Evolutionary conservation across 2,329 filamentous ascomycete genomes (phyloP).

Genomic region (Hypoxylon sp.): DNA sequence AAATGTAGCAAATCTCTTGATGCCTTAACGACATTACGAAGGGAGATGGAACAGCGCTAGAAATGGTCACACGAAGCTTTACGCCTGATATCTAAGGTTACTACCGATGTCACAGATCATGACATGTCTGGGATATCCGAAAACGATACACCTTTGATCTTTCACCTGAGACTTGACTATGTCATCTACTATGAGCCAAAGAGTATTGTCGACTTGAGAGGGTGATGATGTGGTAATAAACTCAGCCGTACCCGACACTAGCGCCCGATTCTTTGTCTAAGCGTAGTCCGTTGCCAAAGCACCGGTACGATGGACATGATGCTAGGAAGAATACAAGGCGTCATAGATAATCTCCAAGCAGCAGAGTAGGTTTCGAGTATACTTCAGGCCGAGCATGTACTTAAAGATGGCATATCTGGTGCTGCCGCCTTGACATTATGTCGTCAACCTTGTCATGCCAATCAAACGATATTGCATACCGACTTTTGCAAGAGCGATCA

Average conservation of each 20-base stretch:
- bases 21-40: not conserved
- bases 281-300: too few species aligned
- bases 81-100: not conserved
- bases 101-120: too few species aligned
- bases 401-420: too few species aligned
- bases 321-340: not conserved
- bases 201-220: not conserved
- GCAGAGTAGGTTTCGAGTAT: not conserved
- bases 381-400: too few species aligned
- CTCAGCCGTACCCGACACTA: not conserved
- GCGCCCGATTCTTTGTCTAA: not conserved
- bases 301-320: not conserved
- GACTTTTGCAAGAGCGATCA: slow-evolving; percentile 5
- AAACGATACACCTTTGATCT: not conserved
- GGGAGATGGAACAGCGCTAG: not conserved
- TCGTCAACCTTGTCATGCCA: not conserved
- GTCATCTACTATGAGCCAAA: not conserved
- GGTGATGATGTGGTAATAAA: not conserved
- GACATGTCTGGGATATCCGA: not conserved
- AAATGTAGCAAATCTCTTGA: not conserved
- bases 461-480: not conserved
- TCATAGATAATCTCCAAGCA: slow-evolving; percentile 14
- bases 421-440: too few species aligned
- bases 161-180: not conserved
- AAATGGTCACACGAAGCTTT: not conserved